Evolutionary conservation across 2,329 filamentous ascomycete genomes (phyloP).

Genomic region (Chrysoporthe cubensis): DNA sequence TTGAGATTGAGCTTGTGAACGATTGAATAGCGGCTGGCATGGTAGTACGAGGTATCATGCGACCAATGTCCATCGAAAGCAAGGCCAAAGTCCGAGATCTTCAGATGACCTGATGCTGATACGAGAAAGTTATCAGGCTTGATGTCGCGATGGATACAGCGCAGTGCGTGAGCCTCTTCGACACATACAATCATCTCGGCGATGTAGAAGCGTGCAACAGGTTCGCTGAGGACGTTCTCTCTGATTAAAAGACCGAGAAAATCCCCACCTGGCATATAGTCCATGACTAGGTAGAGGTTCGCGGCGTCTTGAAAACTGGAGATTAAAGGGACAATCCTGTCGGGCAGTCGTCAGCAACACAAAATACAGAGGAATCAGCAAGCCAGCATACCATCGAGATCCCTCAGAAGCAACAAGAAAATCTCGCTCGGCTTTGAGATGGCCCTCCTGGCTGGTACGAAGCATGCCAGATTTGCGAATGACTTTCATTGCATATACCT

Average conservation of each 20-base stretch:
- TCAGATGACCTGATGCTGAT: slow-evolving; percentile 83
- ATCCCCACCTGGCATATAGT: slow-evolving; percentile 96
- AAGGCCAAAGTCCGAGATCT: slow-evolving; percentile 95
- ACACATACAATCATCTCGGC: slow-evolving; percentile 96
- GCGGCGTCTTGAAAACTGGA: slow-evolving; percentile 85
- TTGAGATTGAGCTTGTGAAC: slow-evolving; percentile 76
- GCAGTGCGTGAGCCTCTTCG: slow-evolving; percentile 85
- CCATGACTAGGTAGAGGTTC: slow-evolving; percentile 93
- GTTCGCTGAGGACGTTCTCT: slow-evolving; percentile 80
- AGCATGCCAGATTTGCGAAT: slow-evolving; percentile 95
- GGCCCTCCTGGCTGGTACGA: slow-evolving; percentile 86
- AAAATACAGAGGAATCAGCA: neutral
- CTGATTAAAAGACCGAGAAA: slow-evolving; percentile 86
- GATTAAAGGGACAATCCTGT: slow-evolving; percentile 81
- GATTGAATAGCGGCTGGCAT: slow-evolving; percentile 78
- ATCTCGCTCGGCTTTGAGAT: slow-evolving; percentile 87
- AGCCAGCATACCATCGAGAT: slow-evolving; percentile 68
- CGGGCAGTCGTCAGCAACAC: slow-evolving; percentile 25
- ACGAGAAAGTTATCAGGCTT: slow-evolving; percentile 98
- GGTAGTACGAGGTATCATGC: slow-evolving; percentile 86
- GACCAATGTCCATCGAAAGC: slow-evolving; percentile 96
- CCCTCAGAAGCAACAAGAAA: slow-evolving; percentile 87
- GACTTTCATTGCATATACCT: slow-evolving; percentile 95
- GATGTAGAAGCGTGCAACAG: slow-evolving; percentile 81
- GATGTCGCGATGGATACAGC: slow-evolving; percentile 92